phyloP scores from a whole-genome alignment of 495 filamentous ascomycete species.

The Annulohypoxylon bovei region DNA sequence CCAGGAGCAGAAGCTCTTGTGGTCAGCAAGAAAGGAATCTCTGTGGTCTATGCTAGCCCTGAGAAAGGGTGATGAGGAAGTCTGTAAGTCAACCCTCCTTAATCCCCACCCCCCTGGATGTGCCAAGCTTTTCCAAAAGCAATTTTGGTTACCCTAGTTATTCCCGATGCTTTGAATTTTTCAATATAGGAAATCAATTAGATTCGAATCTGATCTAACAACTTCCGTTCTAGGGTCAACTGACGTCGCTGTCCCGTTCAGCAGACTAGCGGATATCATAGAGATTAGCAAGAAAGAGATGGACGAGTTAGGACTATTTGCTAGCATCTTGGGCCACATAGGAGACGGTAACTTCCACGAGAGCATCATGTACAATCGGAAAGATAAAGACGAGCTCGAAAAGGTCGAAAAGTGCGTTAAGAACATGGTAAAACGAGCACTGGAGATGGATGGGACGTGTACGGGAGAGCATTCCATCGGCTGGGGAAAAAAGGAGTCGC shows the following conservation, averaged over 20 bases:
- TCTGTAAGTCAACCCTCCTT: conserved; percentile 54
- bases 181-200: not conserved
- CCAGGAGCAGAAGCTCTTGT: conserved; percentile 74
- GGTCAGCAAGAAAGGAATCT: conserved; percentile 79
- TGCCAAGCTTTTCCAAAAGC: not conserved
- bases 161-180: not conserved
- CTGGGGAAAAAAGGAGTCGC: conserved; percentile 83
- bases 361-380: conserved; percentile 83
- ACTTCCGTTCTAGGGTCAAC: conserved; percentile 64
- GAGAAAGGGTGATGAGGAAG: conserved; percentile 67
- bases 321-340: conserved; percentile 76
- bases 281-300: conserved; percentile 90
- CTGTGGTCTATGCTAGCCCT: conserved; percentile 81
- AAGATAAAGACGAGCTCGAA: conserved; percentile 70
- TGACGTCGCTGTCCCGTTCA: conserved; percentile 90
- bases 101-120: not conserved
- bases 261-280: conserved; percentile 86
- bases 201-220: not conserved
- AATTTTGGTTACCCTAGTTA: not conserved
- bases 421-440: conserved; percentile 85
- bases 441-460: conserved; percentile 94
- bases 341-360: conserved; percentile 89
- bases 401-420: conserved; percentile 83
- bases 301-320: conserved; percentile 84
- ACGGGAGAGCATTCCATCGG: conserved; percentile 92